A percentile compares a stretch with the other conserved stretches of the same genome.
Conservation (phyloP, 345 rosid genomes). For the Eutrema yunnanense region DNA sequence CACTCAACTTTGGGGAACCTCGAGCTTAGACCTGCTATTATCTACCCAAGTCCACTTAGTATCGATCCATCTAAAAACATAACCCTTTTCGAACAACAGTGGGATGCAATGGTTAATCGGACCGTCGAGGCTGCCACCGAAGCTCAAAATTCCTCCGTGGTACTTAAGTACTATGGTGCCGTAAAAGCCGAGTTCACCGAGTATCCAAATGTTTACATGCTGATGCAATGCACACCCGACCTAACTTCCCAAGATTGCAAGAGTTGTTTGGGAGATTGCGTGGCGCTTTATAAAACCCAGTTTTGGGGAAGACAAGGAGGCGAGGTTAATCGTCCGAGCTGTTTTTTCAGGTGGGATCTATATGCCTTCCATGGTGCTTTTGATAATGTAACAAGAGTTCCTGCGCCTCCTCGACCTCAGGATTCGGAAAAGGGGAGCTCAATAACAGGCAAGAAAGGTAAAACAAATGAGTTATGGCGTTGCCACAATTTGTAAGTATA, state of each 20-base stretch:
- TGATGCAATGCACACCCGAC: slow-evolving; percentile 13
- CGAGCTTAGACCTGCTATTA: background rate
- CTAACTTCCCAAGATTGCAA: background rate
- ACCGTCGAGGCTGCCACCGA: background rate
- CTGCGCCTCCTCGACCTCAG: background rate
- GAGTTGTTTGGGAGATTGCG: background rate
- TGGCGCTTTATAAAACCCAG: background rate
- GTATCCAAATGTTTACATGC: background rate
- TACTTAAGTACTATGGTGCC: background rate
- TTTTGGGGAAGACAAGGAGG: background rate
- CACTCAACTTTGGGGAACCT: background rate
- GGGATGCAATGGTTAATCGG: background rate
- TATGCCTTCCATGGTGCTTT: slow-evolving; percentile 10
- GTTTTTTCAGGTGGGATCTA: slow-evolving; percentile 8
- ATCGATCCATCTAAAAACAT: background rate
- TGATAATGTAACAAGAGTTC: background rate
- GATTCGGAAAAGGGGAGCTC: background rate
- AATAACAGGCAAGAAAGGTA: background rate
- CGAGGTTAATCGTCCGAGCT: background rate
- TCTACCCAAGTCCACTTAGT: background rate
- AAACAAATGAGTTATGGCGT: background rate
- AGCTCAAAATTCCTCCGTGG: background rate
- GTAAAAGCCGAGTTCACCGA: slow-evolving; percentile 1
- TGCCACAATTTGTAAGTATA: background rate
- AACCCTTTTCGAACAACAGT: background rate